Evolutionary conservation across 805 yeast species (phyloP).

Genomic region (Suhomyces sp.): DNA sequence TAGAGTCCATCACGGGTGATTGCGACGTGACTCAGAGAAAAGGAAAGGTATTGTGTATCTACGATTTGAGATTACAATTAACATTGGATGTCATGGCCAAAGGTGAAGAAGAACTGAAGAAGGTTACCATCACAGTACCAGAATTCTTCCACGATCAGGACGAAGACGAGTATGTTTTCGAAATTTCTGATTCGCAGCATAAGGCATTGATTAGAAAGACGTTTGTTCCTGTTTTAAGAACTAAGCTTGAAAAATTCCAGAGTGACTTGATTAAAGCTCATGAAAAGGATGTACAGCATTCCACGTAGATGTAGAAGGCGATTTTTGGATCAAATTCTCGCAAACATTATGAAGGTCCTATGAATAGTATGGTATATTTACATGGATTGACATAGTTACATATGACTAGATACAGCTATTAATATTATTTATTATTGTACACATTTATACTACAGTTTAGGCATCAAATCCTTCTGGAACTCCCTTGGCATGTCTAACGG

Average conservation of each 20-base stretch:
- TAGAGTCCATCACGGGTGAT: slow-evolving; percentile 58
- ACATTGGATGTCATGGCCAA: slow-evolving; percentile 35
- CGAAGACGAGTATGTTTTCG: slow-evolving; percentile 60
- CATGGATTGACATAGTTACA: no score
- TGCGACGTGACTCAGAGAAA: slow-evolving; percentile 84
- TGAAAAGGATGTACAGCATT: slow-evolving; percentile 62
- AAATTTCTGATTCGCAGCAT: slow-evolving; percentile 37
- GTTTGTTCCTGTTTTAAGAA: slow-evolving; percentile 52
- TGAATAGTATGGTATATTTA: slow-evolving; percentile 6
- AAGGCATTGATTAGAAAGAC: slow-evolving; percentile 45
- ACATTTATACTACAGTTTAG: no score
- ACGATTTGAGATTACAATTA: slow-evolving; percentile 59
- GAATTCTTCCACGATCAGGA: slow-evolving; percentile 79
- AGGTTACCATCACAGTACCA: slow-evolving; percentile 46
- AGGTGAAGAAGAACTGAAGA: slow-evolving; percentile 31
- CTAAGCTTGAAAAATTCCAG: slow-evolving; percentile 58
- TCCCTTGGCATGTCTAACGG: slow-evolving; percentile 71
- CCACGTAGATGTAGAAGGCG: no score
- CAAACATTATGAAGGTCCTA: not conserved
- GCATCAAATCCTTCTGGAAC: slow-evolving; percentile 81
- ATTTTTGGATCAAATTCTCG: no score
- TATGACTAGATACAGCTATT: no score
- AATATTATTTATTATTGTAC: no score
- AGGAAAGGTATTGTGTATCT: slow-evolving; percentile 75
- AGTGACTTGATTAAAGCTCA: slow-evolving; percentile 59